phyloP scores from a whole-genome alignment of 176 grass and related monocot species.

The Phoenix dactylifera region DNA sequence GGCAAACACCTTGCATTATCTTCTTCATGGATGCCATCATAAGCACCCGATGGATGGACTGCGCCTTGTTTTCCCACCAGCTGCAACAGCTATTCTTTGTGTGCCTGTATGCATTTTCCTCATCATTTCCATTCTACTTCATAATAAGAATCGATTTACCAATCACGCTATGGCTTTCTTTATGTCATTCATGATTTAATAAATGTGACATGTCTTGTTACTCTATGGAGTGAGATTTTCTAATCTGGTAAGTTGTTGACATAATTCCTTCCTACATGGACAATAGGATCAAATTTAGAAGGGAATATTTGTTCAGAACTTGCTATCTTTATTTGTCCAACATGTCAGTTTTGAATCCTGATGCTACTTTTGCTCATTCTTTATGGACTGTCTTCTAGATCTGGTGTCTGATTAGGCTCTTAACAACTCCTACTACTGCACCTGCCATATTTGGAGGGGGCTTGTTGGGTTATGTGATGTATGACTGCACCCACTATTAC shows the following conservation, averaged over 20 bases:
- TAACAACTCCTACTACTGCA: slow-evolving; percentile 42
- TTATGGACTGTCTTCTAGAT: slow-evolving; percentile 30
- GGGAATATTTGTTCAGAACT: background rate
- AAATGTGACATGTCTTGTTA: too few species aligned
- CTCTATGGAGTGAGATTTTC: too few species aligned
- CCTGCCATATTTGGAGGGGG: slow-evolving; percentile 76
- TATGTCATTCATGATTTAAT: background rate
- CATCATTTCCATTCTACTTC: background rate
- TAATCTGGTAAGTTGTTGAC: too few species aligned
- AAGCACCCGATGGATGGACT: slow-evolving; percentile 94
- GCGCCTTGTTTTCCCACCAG: slow-evolving; percentile 90
- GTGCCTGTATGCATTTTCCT: slow-evolving; percentile 38
- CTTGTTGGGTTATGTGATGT: slow-evolving; percentile 83
- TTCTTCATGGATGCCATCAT: slow-evolving; percentile 93
- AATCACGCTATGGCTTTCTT: background rate
- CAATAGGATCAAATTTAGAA: too few species aligned
- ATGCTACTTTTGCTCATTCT: background rate
- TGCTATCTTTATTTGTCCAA: slow-evolving; percentile 4
- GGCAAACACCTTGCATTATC: slow-evolving; percentile 76
- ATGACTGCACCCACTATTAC: slow-evolving; percentile 97
- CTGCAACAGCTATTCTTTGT: slow-evolving; percentile 67
- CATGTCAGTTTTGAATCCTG: background rate
- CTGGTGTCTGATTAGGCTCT: slow-evolving; percentile 64
- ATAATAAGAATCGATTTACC: background rate
- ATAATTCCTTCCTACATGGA: too few species aligned